Base-by-base conservation (phyloP, 306 rosid genomes). In the Herpetospermum pedunculosum region DNA sequence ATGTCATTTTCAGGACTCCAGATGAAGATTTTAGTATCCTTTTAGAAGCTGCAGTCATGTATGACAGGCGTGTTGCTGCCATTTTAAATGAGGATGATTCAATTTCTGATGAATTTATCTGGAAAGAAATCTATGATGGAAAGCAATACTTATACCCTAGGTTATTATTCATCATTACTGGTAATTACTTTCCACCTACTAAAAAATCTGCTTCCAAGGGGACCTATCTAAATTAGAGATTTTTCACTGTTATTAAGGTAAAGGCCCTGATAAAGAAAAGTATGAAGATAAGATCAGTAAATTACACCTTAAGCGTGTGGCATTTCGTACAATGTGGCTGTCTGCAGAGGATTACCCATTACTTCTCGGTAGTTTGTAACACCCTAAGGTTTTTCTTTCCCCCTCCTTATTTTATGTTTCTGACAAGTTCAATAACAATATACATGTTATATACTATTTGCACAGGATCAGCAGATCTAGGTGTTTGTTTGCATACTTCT, bases 1-100 rank as follows among this genome's bases (percentile, higher is more conserved):
- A n/a, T 63, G 29, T 63, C 38, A n/a, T 70, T 83, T 76, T 55
- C 58, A 94, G 99, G 97, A 91, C 99, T 37, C 91, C 90, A 1
- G 97, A 94, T 82, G 97, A 94, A 84, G 97, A 91, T 86, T 94
- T 94, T 78, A 80, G 86, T 75, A 87, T 94, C 81, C 97, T 91
- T 79, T 80, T 91, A 81, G 99, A 91, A 89, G 97, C 99, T 78
- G 99, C 99, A 75, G 81, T 94, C 70, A 91, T 94, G 99, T 94
- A 91, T 80, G 98, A 94, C 43, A 89, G 96, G 82, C 96, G 96
- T 78, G 99, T 91, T 82, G 93, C 97, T 57, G 92, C 99, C 34
- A 84, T 94, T 63, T 80, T 94, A 68, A 79, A 84, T 73, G 97
- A 94, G 86, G 96, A 89, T 55, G 91, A 94, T 84, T 91, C 97